phyloP scores from a whole-genome alignment of 1,284 basidiomycete species.

The Chiua sp. region DNA sequence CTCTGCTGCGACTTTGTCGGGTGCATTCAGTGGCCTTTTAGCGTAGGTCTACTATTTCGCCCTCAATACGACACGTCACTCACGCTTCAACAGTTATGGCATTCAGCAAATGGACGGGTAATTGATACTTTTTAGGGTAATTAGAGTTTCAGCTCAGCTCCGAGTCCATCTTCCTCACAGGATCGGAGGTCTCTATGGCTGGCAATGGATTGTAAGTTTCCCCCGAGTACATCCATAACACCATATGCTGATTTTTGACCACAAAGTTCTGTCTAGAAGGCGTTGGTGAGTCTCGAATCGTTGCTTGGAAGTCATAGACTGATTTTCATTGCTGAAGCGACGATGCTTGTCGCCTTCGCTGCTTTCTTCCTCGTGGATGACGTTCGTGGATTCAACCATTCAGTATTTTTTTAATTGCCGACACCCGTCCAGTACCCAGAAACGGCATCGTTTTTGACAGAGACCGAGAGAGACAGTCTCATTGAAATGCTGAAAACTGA shows the following conservation, averaged over 20 bases:
- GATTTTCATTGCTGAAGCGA: conserved; percentile 17
- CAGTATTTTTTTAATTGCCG: neutral
- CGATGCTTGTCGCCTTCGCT: conserved; percentile 41
- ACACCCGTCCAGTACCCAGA: conserved; percentile 41
- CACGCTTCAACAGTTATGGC: neutral
- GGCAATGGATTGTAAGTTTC: conserved; percentile 50
- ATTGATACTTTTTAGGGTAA: neutral
- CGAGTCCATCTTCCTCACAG: neutral
- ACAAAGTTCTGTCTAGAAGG: conserved; percentile 40
- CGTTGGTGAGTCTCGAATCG: conserved; percentile 9
- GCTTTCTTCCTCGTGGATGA: conserved; percentile 49
- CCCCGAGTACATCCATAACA: neutral
- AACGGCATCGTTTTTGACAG: conserved; percentile 46
- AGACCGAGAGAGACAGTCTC: conserved; percentile 38
- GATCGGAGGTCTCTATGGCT: conserved; percentile 42
- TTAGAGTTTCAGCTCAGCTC: no score
- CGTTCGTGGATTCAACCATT: conserved; percentile 18
- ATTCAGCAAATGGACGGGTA: conserved; percentile 10
- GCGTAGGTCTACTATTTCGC: neutral
- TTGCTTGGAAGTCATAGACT: neutral
- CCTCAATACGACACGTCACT: neutral
- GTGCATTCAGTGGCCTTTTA: conserved; percentile 2
- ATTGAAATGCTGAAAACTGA: conserved; percentile 44
- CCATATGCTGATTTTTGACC: neutral
- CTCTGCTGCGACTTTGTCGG: conserved; percentile 1